Evolutionary conservation across 371 early-diverging fungal species (phyloP).

Genomic region (Mortierella sp.): DNA sequence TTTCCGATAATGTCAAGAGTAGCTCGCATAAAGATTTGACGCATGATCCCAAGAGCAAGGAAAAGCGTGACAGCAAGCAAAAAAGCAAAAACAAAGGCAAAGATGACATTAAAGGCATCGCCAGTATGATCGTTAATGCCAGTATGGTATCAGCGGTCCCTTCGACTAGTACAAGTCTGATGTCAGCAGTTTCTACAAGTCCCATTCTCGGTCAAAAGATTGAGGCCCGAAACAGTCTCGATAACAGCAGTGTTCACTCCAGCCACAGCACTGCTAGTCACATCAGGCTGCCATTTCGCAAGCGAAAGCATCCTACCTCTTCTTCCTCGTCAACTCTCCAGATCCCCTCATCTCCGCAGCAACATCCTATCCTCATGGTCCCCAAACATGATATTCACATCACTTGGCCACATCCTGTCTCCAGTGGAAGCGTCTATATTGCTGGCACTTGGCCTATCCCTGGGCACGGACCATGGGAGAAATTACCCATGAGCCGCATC

Average conservation of each 20-base stretch:
- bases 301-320: slow-evolving; percentile 17
- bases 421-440: slow-evolving; percentile 35
- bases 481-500: slow-evolving; percentile 40
- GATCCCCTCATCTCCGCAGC: not conserved
- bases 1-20: not conserved
- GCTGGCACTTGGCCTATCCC: slow-evolving; percentile 55
- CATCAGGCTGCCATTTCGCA: slow-evolving; percentile 21
- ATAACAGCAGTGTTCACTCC: slow-evolving; percentile 28
- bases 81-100: slow-evolving; percentile 7
- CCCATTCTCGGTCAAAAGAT: not conserved
- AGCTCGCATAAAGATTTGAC: not conserved
- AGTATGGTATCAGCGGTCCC: slow-evolving; percentile 25
- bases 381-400: slow-evolving; percentile 49
- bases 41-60: not conserved
- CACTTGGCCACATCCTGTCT: slow-evolving; percentile 47
- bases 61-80: slow-evolving; percentile 1
- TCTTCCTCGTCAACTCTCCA: not conserved
- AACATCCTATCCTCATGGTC: slow-evolving; percentile 45
- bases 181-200: too few species aligned
- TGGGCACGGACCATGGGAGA: slow-evolving; percentile 55
- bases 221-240: slow-evolving; percentile 8
- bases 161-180: too few species aligned
- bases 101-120: slow-evolving; percentile 1
- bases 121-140: slow-evolving; percentile 18
- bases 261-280: slow-evolving; percentile 5